These are phyloP conservation scores for Alternaria sp. DNA, from an alignment of 2,329 filamentous ascomycete genomes.

Conservation along the genomic window DNA sequence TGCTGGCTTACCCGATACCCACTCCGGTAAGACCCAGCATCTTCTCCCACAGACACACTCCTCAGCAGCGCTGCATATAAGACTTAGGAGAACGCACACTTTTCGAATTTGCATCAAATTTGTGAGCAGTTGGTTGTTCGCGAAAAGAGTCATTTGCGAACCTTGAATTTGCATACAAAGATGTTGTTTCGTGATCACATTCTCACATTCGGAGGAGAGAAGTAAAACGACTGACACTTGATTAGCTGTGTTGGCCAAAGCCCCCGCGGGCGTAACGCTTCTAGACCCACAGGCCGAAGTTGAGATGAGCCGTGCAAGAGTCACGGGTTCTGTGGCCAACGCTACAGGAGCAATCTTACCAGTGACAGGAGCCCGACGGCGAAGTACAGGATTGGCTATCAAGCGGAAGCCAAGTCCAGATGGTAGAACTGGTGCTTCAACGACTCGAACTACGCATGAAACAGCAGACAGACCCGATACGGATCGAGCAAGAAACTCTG, in stretches of 20 bases:
- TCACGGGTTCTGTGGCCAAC: not conserved
- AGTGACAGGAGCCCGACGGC: too few species aligned
- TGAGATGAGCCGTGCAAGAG: not conserved
- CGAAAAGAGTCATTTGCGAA: too few species aligned
- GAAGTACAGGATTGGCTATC: not conserved
- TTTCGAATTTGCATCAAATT: too few species aligned
- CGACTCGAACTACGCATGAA: not conserved
- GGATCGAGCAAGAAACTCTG: not conserved
- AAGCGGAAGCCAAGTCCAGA: not conserved
- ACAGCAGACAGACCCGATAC: not conserved
- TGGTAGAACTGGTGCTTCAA: not conserved
- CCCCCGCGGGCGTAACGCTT: not conserved
- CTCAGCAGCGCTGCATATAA: too few species aligned
- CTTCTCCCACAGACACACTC: too few species aligned
- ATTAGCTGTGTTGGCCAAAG: too few species aligned
- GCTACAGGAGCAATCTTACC: not conserved
- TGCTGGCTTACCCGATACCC: not conserved
- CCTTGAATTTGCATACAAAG: too few species aligned
- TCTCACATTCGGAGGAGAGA: too few species aligned
- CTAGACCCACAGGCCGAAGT: not conserved
- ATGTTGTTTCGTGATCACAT: too few species aligned
- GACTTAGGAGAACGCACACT: too few species aligned
- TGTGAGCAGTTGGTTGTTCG: too few species aligned
- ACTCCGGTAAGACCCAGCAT: not conserved
- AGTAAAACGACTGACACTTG: too few species aligned